Conservation (phyloP, 2,329 filamentous ascomycete species). For the Pyrenochaeta sp. region DNA sequence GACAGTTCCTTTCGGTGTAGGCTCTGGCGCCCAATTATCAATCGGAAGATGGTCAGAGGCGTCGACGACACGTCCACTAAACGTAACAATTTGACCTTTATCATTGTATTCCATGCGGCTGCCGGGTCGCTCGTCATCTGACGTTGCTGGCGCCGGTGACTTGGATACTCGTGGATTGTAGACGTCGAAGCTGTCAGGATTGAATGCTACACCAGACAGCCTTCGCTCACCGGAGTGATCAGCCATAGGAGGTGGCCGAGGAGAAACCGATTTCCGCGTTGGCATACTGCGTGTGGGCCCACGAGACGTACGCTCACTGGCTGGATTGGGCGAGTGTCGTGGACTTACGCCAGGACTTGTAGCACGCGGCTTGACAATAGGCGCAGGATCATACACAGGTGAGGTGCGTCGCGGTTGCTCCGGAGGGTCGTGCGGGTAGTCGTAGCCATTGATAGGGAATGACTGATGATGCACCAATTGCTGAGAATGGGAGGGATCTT, state of each 20-base stretch:
- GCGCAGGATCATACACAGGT: conserved; percentile 50
- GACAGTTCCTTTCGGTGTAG: conserved; percentile 66
- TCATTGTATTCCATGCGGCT: conserved; percentile 57
- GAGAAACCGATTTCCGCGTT: conserved; percentile 77
- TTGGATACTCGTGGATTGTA: conserved; percentile 67
- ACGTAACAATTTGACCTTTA: conserved; percentile 75
- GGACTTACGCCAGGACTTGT: conserved; percentile 53
- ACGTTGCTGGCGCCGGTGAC: conserved; percentile 22
- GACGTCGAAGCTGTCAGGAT: conserved; percentile 77
- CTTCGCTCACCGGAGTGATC: conserved; percentile 55
- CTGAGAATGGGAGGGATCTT: conserved; percentile 37
- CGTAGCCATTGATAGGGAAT: conserved; percentile 35
- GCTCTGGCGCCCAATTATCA: conserved; percentile 80
- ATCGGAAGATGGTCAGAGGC: conserved; percentile 82
- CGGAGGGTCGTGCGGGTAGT: conserved; percentile 55
- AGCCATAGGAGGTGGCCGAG: conserved; percentile 64
- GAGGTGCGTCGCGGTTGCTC: conserved; percentile 46
- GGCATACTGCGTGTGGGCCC: conserved; percentile 58
- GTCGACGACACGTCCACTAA: conserved; percentile 79
- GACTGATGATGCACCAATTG: conserved; percentile 40
- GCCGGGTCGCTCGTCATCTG: conserved; percentile 37
- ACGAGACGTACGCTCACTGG: conserved; percentile 46
- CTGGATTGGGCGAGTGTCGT: conserved; percentile 33
- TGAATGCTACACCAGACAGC: conserved; percentile 72
- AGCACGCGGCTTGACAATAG: conserved; percentile 54